Percentiles rank a stretch among this genome's conserved stretches.
Evolutionary conservation across 371 early-diverging fungal species (phyloP).

Genomic region (Fennellomyces sp.): DNA sequence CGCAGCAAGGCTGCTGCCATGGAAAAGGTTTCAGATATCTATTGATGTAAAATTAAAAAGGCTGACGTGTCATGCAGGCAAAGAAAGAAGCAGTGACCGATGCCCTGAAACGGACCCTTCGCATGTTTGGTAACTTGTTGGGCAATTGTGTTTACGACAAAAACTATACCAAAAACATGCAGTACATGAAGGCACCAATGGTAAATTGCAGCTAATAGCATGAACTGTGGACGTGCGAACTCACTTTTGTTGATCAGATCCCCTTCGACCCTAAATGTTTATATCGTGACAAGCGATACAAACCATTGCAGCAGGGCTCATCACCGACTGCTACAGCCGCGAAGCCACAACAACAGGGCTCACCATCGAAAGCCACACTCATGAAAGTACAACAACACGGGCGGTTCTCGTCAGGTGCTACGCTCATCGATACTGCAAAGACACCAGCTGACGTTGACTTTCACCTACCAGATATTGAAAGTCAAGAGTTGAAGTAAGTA

Average conservation of each 20-base stretch:
- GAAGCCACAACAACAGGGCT: too few species aligned
- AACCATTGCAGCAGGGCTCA: neutral
- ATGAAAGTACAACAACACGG: too few species aligned
- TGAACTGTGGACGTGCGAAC: neutral
- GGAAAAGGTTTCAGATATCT: slow-evolving; percentile 70
- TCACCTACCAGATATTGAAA: too few species aligned
- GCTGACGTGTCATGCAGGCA: too few species aligned
- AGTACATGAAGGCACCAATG: slow-evolving; percentile 27
- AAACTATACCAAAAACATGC: slow-evolving; percentile 69
- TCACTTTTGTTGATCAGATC: slow-evolving; percentile 22
- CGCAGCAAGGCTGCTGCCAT: slow-evolving; percentile 81
- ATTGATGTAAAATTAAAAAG: too few species aligned
- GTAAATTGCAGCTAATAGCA: slow-evolving; percentile 17
- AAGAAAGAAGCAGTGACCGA: slow-evolving; percentile 98
- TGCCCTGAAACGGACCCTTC: slow-evolving; percentile 91
- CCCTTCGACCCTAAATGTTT: slow-evolving; percentile 17
- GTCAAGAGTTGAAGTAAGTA: too few species aligned
- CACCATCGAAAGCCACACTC: too few species aligned
- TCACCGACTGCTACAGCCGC: neutral
- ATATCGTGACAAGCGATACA: slow-evolving; percentile 30
- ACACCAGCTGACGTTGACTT: too few species aligned
- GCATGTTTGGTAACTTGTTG: slow-evolving; percentile 93
- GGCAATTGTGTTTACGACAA: slow-evolving; percentile 98
- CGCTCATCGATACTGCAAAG: too few species aligned
- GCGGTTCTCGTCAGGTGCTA: too few species aligned